Percentiles rank a stretch among this genome's conserved stretches.
Conservation (phyloP, 208 protist genomes). For the Borovskyia barvae region DNA sequence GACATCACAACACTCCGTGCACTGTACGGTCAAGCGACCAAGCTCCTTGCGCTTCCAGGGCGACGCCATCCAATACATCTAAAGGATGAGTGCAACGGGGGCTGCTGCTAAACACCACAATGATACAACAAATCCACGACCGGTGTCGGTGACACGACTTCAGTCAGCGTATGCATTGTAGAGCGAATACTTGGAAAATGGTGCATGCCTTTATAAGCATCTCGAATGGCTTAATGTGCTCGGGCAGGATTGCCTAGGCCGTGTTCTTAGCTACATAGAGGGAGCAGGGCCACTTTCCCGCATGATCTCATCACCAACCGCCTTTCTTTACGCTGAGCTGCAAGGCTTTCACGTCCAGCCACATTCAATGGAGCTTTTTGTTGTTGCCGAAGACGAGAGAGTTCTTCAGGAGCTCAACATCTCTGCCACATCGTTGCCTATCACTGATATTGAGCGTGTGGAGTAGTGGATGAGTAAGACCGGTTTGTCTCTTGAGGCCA, state of each 20-base stretch:
- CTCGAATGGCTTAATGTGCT: background rate
- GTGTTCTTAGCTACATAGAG: background rate
- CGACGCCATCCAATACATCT: no score
- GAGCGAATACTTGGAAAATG: no score
- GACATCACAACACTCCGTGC: no score
- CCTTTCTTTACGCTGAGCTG: conserved; percentile 1
- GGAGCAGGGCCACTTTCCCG: background rate
- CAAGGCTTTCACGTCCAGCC: background rate
- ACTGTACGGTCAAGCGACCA: no score
- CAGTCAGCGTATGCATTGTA: no score
- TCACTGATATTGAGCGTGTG: background rate
- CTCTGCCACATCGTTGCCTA: background rate
- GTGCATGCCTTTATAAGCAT: background rate
- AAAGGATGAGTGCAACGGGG: no score
- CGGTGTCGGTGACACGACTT: no score
- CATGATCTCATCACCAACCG: background rate
- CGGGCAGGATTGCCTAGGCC: background rate
- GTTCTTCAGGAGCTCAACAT: background rate
- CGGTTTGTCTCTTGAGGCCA: background rate
- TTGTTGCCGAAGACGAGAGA: background rate
- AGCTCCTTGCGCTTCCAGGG: no score
- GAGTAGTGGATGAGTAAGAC: background rate
- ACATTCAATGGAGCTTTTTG: background rate
- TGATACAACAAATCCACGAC: no score
- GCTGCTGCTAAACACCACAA: no score